Evolutionary conservation across 2,329 filamentous ascomycete genomes (phyloP).

Genomic region (Arthrobotrys musiformis): DNA sequence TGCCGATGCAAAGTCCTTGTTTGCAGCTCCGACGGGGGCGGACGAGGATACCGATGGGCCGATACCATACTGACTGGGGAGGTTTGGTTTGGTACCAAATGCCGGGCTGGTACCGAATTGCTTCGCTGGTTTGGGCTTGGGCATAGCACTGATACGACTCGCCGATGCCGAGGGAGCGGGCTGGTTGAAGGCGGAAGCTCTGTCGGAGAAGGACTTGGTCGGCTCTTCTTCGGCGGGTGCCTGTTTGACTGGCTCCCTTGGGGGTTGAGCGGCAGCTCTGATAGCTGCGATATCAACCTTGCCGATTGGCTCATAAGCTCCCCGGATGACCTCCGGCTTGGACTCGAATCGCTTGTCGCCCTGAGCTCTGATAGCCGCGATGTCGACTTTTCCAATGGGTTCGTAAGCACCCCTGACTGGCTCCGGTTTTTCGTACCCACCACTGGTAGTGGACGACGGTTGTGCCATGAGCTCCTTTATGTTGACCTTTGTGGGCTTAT

Average conservation of each 20-base stretch:
- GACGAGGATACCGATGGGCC: constrained; percentile 71
- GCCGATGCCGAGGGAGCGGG: constrained; percentile 66
- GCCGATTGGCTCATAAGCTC: constrained; percentile 91
- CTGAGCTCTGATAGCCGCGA: constrained; percentile 84
- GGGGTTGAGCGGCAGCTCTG: constrained; percentile 80
- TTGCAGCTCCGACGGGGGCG: constrained; percentile 79
- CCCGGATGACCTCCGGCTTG: constrained; percentile 85
- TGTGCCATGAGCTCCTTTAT: constrained; percentile 84
- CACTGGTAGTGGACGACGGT: constrained; percentile 69
- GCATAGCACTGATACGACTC: constrained; percentile 84
- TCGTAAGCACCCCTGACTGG: constrained; percentile 89
- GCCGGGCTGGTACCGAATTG: constrained; percentile 78
- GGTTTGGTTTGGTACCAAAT: constrained; percentile 85
- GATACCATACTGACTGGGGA: constrained; percentile 75
- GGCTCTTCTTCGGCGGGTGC: constrained; percentile 64
- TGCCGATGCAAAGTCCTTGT: constrained; percentile 91
- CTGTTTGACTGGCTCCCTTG: constrained; percentile 62
- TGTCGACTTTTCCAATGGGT: constrained; percentile 96
- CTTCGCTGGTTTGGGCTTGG: constrained; percentile 94
- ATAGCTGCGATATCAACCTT: constrained; percentile 98
- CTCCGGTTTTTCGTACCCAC: constrained; percentile 66
- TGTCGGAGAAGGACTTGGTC: constrained; percentile 76
- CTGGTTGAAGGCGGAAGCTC: constrained; percentile 76
- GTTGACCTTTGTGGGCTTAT: constrained; percentile 95
- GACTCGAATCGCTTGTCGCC: constrained; percentile 78